phyloP scores from a whole-genome alignment of 1,139 yeast species.

The Candida albicans region DNA sequence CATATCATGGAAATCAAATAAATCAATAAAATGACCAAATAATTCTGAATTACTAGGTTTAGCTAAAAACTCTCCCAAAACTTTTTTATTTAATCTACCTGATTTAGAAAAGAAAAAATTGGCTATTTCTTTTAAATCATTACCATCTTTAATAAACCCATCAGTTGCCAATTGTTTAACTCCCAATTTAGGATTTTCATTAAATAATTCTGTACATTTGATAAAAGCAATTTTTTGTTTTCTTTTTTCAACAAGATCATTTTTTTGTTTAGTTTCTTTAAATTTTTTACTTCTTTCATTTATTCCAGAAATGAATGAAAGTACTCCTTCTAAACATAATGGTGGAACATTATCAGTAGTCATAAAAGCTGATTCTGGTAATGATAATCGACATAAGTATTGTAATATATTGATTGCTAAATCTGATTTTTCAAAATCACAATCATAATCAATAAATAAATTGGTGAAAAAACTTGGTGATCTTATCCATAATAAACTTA shows the following conservation, averaged over 20 bases:
- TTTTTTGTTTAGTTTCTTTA: constrained; percentile 21
- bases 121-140: constrained; percentile 64
- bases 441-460: constrained; percentile 81
- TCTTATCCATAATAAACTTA: constrained; percentile 82
- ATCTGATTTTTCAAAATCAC: constrained; percentile 86
- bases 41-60: constrained; percentile 67
- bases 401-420: constrained; percentile 69
- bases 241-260: constrained; percentile 45
- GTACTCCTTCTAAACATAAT: constrained; percentile 82
- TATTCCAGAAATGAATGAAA: constrained; percentile 69
- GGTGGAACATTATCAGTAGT: constrained; percentile 93
- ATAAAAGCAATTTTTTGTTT: constrained; percentile 72
- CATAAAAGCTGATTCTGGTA: constrained; percentile 74
- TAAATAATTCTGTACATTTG: constrained; percentile 70
- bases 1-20: constrained; percentile 72
- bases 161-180: constrained; percentile 58
- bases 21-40: constrained; percentile 61
- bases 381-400: constrained; percentile 69
- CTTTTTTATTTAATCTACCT: constrained; percentile 79
- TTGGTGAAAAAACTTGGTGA: constrained; percentile 77
- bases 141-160: constrained; percentile 60
- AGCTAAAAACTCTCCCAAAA: constrained; percentile 82
- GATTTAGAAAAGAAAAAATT: constrained; percentile 75
- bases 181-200: constrained; percentile 77
- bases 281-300: constrained; percentile 50